These are phyloP conservation scores for Centaurea solstitialis DNA, from an alignment of 129 eudicot genomes.

Conservation along the genomic window DNA sequence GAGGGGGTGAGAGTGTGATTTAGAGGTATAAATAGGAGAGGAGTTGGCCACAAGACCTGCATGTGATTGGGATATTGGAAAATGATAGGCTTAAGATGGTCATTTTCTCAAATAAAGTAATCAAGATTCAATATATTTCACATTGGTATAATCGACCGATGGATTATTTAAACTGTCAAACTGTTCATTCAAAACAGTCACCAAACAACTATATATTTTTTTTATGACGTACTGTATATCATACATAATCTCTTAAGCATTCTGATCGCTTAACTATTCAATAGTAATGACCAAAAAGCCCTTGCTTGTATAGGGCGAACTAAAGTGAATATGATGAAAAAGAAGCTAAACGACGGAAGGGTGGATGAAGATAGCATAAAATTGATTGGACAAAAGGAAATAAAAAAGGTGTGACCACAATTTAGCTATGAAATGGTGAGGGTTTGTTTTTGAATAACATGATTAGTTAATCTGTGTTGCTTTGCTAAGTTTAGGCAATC, in stretches of 20 bases:
- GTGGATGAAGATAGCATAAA: neutral
- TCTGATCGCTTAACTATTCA: too few relatives aligned
- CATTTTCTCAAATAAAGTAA: slow-evolving; percentile 24
- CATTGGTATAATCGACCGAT: neutral
- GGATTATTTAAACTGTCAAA: too few relatives aligned
- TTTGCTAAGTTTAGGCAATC: slow-evolving; percentile 42
- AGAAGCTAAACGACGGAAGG: slow-evolving; percentile 3
- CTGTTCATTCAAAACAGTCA: too few relatives aligned
- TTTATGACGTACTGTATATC: too few relatives aligned
- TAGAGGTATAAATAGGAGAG: slow-evolving; percentile 64
- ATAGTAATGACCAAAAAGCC: too few relatives aligned
- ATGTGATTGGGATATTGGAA: slow-evolving; percentile 62
- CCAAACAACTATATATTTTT: too few relatives aligned
- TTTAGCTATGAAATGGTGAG: slow-evolving; percentile 6
- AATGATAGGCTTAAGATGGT: slow-evolving; percentile 39
- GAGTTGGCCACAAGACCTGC: slow-evolving; percentile 42
- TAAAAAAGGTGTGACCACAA: slow-evolving; percentile 30
- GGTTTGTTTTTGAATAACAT: slow-evolving; percentile 30
- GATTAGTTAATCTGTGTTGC: slow-evolving; percentile 43
- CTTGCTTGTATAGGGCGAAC: neutral
- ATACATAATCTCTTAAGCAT: too few relatives aligned
- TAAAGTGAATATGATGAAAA: neutral
- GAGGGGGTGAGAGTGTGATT: slow-evolving; percentile 50
- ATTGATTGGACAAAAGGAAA: slow-evolving; percentile 25
- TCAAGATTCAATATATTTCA: neutral